Conservation (phyloP, 2,329 filamentous ascomycete genomes). For the Trichoderma sp. region DNA sequence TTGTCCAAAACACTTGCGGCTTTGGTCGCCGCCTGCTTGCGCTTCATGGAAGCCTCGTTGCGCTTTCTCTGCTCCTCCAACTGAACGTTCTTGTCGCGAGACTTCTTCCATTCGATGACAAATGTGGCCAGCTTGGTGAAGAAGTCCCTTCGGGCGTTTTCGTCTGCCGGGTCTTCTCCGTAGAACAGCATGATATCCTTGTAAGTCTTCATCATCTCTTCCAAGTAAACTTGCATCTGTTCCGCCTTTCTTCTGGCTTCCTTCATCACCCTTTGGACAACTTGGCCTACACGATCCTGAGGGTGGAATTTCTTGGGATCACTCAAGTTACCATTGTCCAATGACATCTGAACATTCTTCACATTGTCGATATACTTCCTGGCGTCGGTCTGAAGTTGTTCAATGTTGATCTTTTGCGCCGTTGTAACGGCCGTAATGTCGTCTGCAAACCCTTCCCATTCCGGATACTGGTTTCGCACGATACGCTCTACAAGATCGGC, state of each 20-base stretch:
- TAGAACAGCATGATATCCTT: slow-evolving; percentile 97
- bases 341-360: slow-evolving; percentile 85
- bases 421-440: slow-evolving; percentile 80
- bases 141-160: slow-evolving; percentile 92
- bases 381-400: slow-evolving; percentile 84
- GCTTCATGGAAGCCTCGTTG: slow-evolving; percentile 90
- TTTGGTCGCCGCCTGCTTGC: slow-evolving; percentile 76
- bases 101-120: slow-evolving; percentile 93
- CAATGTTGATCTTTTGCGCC: slow-evolving; percentile 90
- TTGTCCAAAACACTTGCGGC: slow-evolving; percentile 45
- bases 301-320: slow-evolving; percentile 98
- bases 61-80: slow-evolving; percentile 80
- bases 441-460: slow-evolving; percentile 86
- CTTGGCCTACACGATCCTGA: slow-evolving; percentile 88
- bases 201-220: slow-evolving; percentile 88
- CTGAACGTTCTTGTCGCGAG: slow-evolving; percentile 83
- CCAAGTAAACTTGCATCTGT: slow-evolving; percentile 89
- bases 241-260: slow-evolving; percentile 94
- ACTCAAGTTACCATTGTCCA: slow-evolving; percentile 91
- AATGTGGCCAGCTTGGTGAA: slow-evolving; percentile 92
- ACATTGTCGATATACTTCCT: slow-evolving; percentile 94
- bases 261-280: slow-evolving; percentile 94
- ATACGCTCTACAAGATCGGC: slow-evolving; percentile 96
- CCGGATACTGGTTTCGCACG: slow-evolving; percentile 91
- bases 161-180: slow-evolving; percentile 88